phyloP scores from a whole-genome alignment of 345 rosid species.

The Salix caprea region DNA sequence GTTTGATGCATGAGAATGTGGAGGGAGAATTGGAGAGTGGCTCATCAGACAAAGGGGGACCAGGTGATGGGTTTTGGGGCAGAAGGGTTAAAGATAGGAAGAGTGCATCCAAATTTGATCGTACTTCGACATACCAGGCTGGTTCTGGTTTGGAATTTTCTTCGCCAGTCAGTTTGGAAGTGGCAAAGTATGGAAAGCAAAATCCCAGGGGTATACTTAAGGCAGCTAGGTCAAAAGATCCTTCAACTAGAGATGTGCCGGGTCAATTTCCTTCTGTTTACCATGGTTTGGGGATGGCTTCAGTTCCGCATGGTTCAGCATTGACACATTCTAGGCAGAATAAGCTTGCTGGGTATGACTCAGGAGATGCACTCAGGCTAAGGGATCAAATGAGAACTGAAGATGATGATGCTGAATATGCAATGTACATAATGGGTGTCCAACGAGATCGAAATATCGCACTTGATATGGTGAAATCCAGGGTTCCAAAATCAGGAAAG shows the following conservation, averaged over 20 bases:
- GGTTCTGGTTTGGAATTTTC: constrained; percentile 48
- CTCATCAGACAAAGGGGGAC: constrained; percentile 59
- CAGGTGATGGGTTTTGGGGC: constrained; percentile 51
- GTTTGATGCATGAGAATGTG: constrained; percentile 65
- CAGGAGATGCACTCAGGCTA: constrained; percentile 40
- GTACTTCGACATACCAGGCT: constrained; percentile 34
- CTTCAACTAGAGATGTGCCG: constrained; percentile 34
- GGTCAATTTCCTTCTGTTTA: constrained; percentile 39
- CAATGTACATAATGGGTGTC: constrained; percentile 57
- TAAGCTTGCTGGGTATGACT: constrained; percentile 37
- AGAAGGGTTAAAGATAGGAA: constrained; percentile 58
- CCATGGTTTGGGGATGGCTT: constrained; percentile 45
- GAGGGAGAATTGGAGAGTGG: constrained; percentile 56
- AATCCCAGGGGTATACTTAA: constrained; percentile 59
- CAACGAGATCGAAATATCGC: constrained; percentile 40
- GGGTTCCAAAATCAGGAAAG: constrained; percentile 48
- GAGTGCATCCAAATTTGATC: constrained; percentile 37
- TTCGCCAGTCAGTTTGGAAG: constrained; percentile 34
- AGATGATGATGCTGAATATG: constrained; percentile 39
- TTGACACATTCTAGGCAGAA: constrained; percentile 35
- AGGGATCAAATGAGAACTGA: constrained; percentile 48
- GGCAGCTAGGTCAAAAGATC: constrained; percentile 45
- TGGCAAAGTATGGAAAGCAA: constrained; percentile 49
- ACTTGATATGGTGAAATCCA: constrained; percentile 34
- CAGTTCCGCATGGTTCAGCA: constrained; percentile 40